phyloP scores from a whole-genome alignment of 345 rosid species.

The Boechera retrofracta region DNA sequence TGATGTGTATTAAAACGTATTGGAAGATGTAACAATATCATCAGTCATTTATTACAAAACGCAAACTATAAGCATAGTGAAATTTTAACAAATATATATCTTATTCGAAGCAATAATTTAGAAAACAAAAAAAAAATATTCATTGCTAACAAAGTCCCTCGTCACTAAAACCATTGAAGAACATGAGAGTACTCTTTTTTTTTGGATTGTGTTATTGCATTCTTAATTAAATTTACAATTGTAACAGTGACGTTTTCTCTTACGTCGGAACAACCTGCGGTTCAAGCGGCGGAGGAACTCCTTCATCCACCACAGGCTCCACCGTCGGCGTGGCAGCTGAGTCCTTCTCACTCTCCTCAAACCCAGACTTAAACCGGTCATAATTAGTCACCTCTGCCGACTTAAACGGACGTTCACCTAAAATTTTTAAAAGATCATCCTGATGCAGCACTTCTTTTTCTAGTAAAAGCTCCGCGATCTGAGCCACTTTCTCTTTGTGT shows the following conservation, averaged over 20 bases:
- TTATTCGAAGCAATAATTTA: constrained; percentile 22
- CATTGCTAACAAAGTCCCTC: constrained; percentile 27
- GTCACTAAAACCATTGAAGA: constrained; percentile 29
- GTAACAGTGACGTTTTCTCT: constrained; percentile 29
- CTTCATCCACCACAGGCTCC: constrained; percentile 55
- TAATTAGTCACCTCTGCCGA: constrained; percentile 69
- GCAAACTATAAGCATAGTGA: not conserved
- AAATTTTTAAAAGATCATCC: constrained; percentile 65
- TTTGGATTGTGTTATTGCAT: constrained; percentile 18
- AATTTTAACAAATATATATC: not conserved
- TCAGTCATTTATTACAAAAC: constrained; percentile 12
- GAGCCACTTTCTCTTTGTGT: constrained; percentile 78
- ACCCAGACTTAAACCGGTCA: constrained; percentile 78
- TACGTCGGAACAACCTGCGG: constrained; percentile 74
- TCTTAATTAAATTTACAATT: constrained; percentile 35
- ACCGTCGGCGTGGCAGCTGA: constrained; percentile 29
- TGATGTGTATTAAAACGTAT: not conserved
- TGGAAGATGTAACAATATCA: not conserved
- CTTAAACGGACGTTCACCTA: constrained; percentile 90
- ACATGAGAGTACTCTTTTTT: not conserved
- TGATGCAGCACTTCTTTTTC: constrained; percentile 93
- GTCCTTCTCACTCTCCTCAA: constrained; percentile 49
- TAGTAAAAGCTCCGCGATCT: constrained; percentile 81
- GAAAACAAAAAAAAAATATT: not conserved
- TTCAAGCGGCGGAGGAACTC: constrained; percentile 59